A percentile compares a stretch with the other conserved stretches of the same genome.
phyloP scores from a whole-genome alignment of 148 eudicot genomes.

The Polygonum aviculare region DNA sequence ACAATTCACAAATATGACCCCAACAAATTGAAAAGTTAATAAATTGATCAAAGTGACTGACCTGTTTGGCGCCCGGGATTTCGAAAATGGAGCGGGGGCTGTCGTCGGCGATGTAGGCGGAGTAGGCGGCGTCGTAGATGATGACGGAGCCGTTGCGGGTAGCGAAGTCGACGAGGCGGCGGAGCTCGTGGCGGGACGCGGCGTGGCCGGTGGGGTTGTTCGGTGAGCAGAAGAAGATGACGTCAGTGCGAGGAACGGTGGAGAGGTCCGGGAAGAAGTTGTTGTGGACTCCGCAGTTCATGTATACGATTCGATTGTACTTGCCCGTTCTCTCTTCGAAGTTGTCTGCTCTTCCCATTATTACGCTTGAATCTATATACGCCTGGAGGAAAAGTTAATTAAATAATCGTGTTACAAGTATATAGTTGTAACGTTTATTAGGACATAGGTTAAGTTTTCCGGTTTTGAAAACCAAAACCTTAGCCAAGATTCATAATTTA shows the following conservation, averaged over 20 bases:
- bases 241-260: slow-evolving; percentile 44
- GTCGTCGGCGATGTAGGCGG: slow-evolving; percentile 48
- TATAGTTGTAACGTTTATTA: no score
- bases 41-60: slow-evolving; percentile 8
- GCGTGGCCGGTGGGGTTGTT: slow-evolving; percentile 90
- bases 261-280: slow-evolving; percentile 56
- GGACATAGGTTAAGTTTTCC: no score
- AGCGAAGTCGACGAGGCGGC: slow-evolving; percentile 60
- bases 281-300: slow-evolving; percentile 51
- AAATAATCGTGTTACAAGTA: background rate
- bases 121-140: slow-evolving; percentile 69
- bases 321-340: slow-evolving; percentile 35
- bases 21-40: background rate
- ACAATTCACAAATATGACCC: slow-evolving; percentile 12
- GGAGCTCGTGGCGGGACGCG: slow-evolving; percentile 45
- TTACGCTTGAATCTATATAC: slow-evolving; percentile 78
- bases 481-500: no score
- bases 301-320: slow-evolving; percentile 49
- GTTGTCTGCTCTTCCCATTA: slow-evolving; percentile 70
- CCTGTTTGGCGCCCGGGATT: slow-evolving; percentile 68
- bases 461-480: no score
- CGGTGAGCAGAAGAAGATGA: slow-evolving; percentile 82
- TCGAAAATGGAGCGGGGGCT: slow-evolving; percentile 59
- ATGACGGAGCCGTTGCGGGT: slow-evolving; percentile 61
- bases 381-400: slow-evolving; percentile 34